phyloP scores from a whole-genome alignment of 2,329 filamentous ascomycete genomes.

The Fusarium nodosum region DNA sequence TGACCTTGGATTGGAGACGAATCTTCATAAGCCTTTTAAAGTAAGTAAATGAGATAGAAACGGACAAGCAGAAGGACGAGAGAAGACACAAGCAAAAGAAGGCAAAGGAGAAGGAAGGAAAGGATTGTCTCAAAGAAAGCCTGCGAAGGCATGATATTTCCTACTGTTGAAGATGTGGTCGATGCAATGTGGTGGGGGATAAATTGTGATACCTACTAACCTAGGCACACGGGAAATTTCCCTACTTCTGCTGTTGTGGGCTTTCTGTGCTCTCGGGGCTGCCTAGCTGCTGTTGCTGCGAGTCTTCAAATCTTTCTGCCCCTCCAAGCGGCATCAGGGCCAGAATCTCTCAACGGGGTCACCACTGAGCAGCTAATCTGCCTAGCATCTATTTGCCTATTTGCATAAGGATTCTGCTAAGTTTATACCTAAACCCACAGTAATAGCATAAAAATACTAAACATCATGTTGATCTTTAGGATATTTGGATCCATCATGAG shows the following conservation, averaged over 20 bases:
- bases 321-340: conserved; percentile 14
- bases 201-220: background rate
- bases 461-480: conserved; percentile 8
- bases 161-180: background rate
- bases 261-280: background rate
- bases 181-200: background rate
- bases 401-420: background rate
- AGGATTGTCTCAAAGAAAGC: accelerated
- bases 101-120: background rate
- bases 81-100: background rate
- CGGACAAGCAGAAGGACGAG: accelerated
- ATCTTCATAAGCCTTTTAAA: background rate
- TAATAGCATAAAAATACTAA: conserved; percentile 15
- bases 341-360: background rate
- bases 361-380: background rate
- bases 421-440: background rate
- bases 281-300: conserved; percentile 17
- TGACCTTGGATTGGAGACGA: no score
- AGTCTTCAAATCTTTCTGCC: background rate
- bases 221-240: background rate
- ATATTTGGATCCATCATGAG: background rate
- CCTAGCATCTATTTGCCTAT: background rate
- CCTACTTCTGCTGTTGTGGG: background rate
- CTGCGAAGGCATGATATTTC: background rate
- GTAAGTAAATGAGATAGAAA: no score